These are phyloP conservation scores for Botryotinia narcissicola DNA, from an alignment of 2,329 filamentous ascomycete species.

Conservation along the genomic window DNA sequence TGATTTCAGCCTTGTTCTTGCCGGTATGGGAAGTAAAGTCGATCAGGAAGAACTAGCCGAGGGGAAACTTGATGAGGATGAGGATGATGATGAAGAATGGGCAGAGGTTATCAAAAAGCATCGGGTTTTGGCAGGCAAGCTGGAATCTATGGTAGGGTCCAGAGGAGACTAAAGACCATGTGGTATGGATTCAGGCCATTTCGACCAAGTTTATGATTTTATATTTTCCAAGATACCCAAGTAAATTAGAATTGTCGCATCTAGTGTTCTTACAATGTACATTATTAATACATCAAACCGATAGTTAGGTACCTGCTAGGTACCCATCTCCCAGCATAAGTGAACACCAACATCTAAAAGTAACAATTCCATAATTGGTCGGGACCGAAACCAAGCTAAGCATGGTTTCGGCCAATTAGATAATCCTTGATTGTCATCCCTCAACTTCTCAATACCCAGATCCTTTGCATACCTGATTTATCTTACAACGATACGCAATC, in stretches of 20 bases:
- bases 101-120: constrained; percentile 87
- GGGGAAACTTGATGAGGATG: constrained; percentile 45
- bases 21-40: constrained; percentile 47
- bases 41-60: constrained; percentile 39
- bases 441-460: neutral
- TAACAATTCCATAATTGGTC: neutral
- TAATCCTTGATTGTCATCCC: constrained; percentile 15
- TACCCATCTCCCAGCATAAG: neutral
- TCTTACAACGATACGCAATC: neutral
- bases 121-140: constrained; percentile 73
- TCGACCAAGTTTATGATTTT: neutral
- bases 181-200: neutral
- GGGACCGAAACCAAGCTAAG: constrained; percentile 3
- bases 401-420: constrained; percentile 12
- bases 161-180: constrained; percentile 25
- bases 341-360: neutral
- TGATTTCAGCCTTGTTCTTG: constrained; percentile 88
- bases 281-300: neutral
- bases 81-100: constrained; percentile 70
- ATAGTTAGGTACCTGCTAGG: too few relatives aligned
- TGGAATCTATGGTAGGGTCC: constrained; percentile 64
- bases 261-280: neutral
- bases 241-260: neutral
- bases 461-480: neutral
- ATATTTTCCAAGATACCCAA: constrained; percentile 14